phyloP scores from a whole-genome alignment of 2,329 filamentous ascomycete genomes.

The Colletotrichum kahawae region DNA sequence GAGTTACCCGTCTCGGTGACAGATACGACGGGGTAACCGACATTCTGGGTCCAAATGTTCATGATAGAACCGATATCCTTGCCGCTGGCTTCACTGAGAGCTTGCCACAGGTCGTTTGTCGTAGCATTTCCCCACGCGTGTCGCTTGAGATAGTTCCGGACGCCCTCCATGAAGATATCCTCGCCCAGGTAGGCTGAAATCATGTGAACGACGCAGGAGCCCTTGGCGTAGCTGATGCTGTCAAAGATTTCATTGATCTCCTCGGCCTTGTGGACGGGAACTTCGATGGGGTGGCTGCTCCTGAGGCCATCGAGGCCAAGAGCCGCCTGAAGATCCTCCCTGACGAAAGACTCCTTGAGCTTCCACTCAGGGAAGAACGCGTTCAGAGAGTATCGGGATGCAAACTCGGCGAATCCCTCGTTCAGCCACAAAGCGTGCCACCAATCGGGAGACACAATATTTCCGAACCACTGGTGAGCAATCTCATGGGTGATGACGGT shows the following conservation, averaged over 20 bases:
- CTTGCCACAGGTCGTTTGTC: constrained; percentile 89
- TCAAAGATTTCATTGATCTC: constrained; percentile 99
- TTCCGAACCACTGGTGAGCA: constrained; percentile 98
- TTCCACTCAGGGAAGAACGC: constrained; percentile 98
- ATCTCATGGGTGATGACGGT: constrained; percentile 97
- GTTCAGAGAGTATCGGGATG: constrained; percentile 76
- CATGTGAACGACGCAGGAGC: constrained; percentile 95
- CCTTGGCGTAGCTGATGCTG: constrained; percentile 96
- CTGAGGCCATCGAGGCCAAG: constrained; percentile 87
- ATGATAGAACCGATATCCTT: constrained; percentile 91
- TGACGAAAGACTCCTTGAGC: constrained; percentile 95
- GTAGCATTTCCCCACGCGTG: constrained; percentile 96
- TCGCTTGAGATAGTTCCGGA: constrained; percentile 90
- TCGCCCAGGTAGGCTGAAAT: constrained; percentile 95
- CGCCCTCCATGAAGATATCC: constrained; percentile 89
- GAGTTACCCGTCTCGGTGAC: constrained; percentile 75
- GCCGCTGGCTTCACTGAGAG: constrained; percentile 85
- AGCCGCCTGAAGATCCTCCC: constrained; percentile 88
- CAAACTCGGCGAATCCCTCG: constrained; percentile 76
- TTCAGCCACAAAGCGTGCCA: constrained; percentile 98
- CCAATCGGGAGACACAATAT: constrained; percentile 97
- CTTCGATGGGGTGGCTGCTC: constrained; percentile 96
- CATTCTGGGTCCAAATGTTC: constrained; percentile 96
- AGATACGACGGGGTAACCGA: constrained; percentile 89
- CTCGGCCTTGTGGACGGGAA: constrained; percentile 92